A percentile compares a stretch with the other conserved stretches of the same genome.
These are phyloP conservation scores for Ramalina peruviana DNA, from an alignment of 495 filamentous ascomycete species.

Conservation along the genomic window DNA sequence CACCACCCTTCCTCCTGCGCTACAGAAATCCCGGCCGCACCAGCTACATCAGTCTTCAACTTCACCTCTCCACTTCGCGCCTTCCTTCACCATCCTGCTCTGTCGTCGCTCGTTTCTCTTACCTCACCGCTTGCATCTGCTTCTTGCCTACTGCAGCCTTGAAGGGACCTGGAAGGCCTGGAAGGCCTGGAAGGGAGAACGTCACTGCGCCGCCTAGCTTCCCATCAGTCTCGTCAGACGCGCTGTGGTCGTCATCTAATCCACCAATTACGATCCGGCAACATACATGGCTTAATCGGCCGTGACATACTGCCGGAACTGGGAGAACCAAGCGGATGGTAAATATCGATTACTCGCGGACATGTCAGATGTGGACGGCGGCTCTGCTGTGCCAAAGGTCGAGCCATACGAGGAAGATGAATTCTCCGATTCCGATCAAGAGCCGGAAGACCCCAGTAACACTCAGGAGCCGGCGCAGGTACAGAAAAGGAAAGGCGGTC, in stretches of 20 bases:
- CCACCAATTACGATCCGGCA: too few species aligned
- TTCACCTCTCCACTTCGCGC: constrained; percentile 1
- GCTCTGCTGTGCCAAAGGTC: constrained; percentile 29
- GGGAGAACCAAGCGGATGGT: too few species aligned
- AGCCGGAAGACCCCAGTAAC: constrained; percentile 42
- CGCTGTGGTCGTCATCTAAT: too few species aligned
- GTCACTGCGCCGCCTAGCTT: too few species aligned
- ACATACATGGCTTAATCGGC: too few species aligned
- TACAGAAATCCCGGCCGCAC: neutral
- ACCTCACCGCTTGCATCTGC: constrained; percentile 5
- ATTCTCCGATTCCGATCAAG: constrained; percentile 40
- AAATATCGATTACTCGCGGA: neutral
- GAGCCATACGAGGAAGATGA: constrained; percentile 30
- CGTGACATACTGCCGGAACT: too few species aligned
- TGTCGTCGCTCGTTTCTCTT: constrained; percentile 4
- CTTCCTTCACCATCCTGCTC: neutral
- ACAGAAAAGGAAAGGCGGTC: constrained; percentile 89
- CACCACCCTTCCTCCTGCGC: neutral
- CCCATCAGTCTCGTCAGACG: too few species aligned
- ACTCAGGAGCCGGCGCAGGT: constrained; percentile 44
- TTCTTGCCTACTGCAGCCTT: too few species aligned
- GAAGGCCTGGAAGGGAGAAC: too few species aligned
- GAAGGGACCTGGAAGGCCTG: too few species aligned
- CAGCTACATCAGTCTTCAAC: constrained; percentile 1
- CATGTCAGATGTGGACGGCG: constrained; percentile 16